Evolutionary conservation across 1,284 basidiomycete species (phyloP), one percentile per base, ranked within the genome.

Genomic region (Ustilago crameri): DNA sequence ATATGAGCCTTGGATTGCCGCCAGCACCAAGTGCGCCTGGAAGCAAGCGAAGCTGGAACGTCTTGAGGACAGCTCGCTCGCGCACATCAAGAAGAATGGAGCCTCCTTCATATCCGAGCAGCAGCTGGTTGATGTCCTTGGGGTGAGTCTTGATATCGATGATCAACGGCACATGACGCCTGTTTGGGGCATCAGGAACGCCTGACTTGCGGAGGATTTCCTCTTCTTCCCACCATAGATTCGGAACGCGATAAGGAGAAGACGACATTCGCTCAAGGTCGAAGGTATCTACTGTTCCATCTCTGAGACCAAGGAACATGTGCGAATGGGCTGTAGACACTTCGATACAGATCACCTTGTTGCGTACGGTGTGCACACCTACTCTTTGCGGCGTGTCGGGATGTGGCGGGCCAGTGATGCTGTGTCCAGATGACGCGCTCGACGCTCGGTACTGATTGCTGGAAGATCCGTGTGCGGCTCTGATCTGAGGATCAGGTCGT

Each of bases 91-190:
- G 68, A 0, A 82, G 65, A 14, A 78, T 66, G 1, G 72, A 75
- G 84, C 68, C 77, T 88, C 91, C 91, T 85, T 90, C 89, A 83
- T 93, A 95, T 2, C 89, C 92, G 24, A 95, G 86, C 48, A 95
- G 89, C 9, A 95, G 75, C 18, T 90, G 85, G 80, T 93, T 92
- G 40, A 95, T 83, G 79, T 95, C 89, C 56, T 91, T 86, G 2
- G 93, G 93, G 83, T 94, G 92, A 18, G 89, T 84, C 5, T 74
- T 62, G 51, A 82, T 79, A 40, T 81, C 78, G 47, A 82, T 76
- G 42, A 82, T 75, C 27, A 82, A 58, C 2, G 80, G 80, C 1
- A 77, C 72, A 53, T 86, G 86, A 7, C 84, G 47, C 5, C 85
- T 82, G 34, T 81, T 84, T 9, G 84, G 83, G 5, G 86, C 83